phyloP scores from a whole-genome alignment of 2,329 filamentous ascomycete species.

The Lasiodiplodia gonubiensis region DNA sequence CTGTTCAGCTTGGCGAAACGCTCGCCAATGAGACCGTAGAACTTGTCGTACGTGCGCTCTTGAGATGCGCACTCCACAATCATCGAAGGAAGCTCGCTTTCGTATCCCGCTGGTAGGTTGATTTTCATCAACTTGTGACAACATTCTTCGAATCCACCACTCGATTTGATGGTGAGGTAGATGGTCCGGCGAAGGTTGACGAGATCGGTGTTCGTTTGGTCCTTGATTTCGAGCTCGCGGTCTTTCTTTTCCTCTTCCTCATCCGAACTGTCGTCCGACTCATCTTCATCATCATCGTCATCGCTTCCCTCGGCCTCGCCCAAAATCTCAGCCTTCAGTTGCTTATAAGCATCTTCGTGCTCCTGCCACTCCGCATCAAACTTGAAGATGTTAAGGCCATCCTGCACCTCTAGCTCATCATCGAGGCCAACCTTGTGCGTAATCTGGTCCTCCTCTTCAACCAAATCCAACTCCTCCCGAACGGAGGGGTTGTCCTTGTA shows the following conservation, averaged over 20 bases:
- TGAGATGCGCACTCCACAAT: constrained; percentile 96
- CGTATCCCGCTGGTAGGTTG: constrained; percentile 82
- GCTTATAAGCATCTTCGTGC: constrained; percentile 88
- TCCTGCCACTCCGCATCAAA: constrained; percentile 84
- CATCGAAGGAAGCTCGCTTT: constrained; percentile 93
- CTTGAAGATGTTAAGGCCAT: constrained; percentile 94
- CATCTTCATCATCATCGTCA: constrained; percentile 69
- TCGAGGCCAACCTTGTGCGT: constrained; percentile 85
- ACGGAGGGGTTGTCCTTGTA: constrained; percentile 94
- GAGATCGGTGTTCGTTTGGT: constrained; percentile 94
- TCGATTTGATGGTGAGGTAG: constrained; percentile 97
- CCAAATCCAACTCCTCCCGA: constrained; percentile 89
- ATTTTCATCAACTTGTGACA: constrained; percentile 94
- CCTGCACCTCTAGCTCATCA: constrained; percentile 80
- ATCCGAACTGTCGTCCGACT: constrained; percentile 69
- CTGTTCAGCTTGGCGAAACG: constrained; percentile 95
- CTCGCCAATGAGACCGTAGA: constrained; percentile 93
- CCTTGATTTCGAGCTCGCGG: constrained; percentile 91
- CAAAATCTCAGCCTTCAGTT: constrained; percentile 89
- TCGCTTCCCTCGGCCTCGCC: constrained; percentile 82
- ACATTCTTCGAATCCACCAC: constrained; percentile 93
- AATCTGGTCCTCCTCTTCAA: constrained; percentile 98
- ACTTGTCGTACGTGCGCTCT: constrained; percentile 96
- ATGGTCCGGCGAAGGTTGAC: constrained; percentile 93
- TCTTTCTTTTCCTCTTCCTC: constrained; percentile 79